Evolutionary conservation across 805 yeast genomes (phyloP).

Genomic region (Lipomyces sp.): DNA sequence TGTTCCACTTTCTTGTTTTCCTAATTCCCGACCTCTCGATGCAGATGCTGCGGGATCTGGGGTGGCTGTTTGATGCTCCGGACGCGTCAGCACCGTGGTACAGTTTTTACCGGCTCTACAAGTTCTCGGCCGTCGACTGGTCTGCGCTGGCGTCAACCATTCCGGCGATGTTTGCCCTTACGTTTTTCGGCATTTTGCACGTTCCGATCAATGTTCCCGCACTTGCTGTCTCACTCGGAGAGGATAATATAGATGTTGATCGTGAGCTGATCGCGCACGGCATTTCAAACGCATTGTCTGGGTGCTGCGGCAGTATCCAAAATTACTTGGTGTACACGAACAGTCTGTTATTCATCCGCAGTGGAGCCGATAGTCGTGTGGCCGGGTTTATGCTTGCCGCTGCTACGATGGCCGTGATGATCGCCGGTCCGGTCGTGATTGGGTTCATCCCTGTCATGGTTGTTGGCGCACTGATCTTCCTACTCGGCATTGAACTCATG

Average conservation of each 20-base stretch:
- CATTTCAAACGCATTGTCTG: conserved; percentile 82
- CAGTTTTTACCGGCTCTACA: conserved; percentile 74
- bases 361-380: conserved; percentile 88
- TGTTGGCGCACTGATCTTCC: conserved; percentile 88
- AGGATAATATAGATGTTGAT: conserved; percentile 82
- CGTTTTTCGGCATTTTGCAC: conserved; percentile 93
- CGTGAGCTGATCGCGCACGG: conserved; percentile 96
- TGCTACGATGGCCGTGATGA: conserved; percentile 80
- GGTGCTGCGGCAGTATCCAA: conserved; percentile 74
- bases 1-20: conserved; percentile 71
- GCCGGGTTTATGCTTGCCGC: conserved; percentile 89
- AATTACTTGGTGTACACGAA: conserved; percentile 95
- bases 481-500: conserved; percentile 87
- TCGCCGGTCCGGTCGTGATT: conserved; percentile 88
- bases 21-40: conserved; percentile 68
- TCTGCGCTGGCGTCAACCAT: conserved; percentile 64
- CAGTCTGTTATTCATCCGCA: conserved; percentile 85
- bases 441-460: conserved; percentile 95
- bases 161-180: conserved; percentile 94
- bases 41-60: conserved; percentile 64
- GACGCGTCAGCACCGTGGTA: conserved; percentile 82
- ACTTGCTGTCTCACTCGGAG: conserved; percentile 83
- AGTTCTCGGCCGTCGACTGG: conserved; percentile 78
- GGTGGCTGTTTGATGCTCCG: conserved; percentile 83
- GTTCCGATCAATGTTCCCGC: conserved; percentile 99